Evolutionary conservation across 768 basidiomycete genomes (phyloP).

Genomic region (Boletus eberwhitei): DNA sequence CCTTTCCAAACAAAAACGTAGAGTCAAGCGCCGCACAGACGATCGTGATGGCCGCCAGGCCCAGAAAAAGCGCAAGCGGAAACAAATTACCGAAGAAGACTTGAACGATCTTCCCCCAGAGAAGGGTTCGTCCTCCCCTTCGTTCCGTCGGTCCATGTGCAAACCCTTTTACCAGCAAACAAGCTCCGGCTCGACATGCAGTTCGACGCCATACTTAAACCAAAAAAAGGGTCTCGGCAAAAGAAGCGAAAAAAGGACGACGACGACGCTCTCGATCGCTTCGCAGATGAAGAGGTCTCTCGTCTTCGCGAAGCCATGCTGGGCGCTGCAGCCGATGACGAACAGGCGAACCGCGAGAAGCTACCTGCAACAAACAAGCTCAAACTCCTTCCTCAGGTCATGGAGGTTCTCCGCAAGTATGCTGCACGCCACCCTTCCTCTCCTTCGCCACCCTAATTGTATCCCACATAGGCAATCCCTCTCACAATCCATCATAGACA

Average conservation of each 20-base stretch:
- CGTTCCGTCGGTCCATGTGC: not conserved
- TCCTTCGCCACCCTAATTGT: not conserved
- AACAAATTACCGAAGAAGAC: conserved; percentile 60
- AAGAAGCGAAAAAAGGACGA: conserved; percentile 74
- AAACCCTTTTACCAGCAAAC: conserved; percentile 47
- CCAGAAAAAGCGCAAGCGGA: conserved; percentile 58
- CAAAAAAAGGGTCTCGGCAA: conserved; percentile 63
- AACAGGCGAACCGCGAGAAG: conserved; percentile 73
- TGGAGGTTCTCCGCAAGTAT: conserved; percentile 91
- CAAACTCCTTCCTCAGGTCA: conserved; percentile 79
- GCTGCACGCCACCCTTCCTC: conserved; percentile 15
- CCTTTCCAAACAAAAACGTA: conserved; percentile 24
- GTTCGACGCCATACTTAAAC: conserved; percentile 84
- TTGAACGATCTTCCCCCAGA: conserved; percentile 70
- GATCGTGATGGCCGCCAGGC: conserved; percentile 36
- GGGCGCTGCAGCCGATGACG: conserved; percentile 79
- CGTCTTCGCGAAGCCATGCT: conserved; percentile 89
- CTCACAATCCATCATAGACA: conserved; percentile 91
- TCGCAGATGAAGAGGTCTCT: conserved; percentile 88
- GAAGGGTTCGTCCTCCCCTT: conserved; percentile 50
- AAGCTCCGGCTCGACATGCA: conserved; percentile 77
- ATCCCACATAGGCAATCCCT: conserved; percentile 64
- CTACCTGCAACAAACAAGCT: conserved; percentile 84
- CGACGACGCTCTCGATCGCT: conserved; percentile 79
- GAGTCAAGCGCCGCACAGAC: conserved; percentile 39